A percentile compares a stretch with the other conserved stretches of the same genome.
Evolutionary conservation across 345 rosid genomes (phyloP).

Genomic region (Viola odorata): DNA sequence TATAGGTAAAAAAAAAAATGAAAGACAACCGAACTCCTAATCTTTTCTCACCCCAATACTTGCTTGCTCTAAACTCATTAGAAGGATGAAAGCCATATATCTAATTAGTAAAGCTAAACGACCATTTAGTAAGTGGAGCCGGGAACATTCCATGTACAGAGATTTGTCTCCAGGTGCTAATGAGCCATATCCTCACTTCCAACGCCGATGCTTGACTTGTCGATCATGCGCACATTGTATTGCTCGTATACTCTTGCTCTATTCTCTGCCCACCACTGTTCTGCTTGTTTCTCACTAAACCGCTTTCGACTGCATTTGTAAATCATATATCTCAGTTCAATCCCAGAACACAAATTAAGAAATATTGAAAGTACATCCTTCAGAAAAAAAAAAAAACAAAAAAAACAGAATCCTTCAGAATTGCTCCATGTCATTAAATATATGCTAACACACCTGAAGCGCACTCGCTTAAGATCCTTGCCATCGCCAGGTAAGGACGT

Average conservation of each 20-base stretch:
- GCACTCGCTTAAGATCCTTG: constrained; percentile 96
- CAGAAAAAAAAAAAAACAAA: background rate
- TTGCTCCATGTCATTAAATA: background rate
- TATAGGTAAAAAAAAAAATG: constrained; percentile 2
- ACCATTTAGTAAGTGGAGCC: constrained; percentile 21
- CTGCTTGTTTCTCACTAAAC: constrained; percentile 93
- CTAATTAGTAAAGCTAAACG: constrained; percentile 21
- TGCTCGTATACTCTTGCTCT: constrained; percentile 78
- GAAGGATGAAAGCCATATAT: constrained; percentile 21
- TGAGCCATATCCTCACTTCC: constrained; percentile 70
- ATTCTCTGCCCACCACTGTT: constrained; percentile 96
- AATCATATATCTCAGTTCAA: background rate
- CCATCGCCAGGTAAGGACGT: constrained; percentile 77
- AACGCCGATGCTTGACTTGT: constrained; percentile 74
- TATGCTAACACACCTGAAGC: constrained; percentile 68
- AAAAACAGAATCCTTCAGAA: background rate
- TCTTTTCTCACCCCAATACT: constrained; percentile 18
- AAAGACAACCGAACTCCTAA: constrained; percentile 25
- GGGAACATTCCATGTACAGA: constrained; percentile 28
- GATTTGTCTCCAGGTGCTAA: constrained; percentile 24
- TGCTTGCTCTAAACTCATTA: constrained; percentile 16
- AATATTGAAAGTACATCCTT: background rate
- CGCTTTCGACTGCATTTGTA: constrained; percentile 72
- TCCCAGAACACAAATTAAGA: background rate
- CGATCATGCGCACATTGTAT: constrained; percentile 76